A percentile compares a stretch with the other conserved stretches of the same genome.
These are phyloP conservation scores for Pseudopithomyces maydicus DNA, from an alignment of 2,329 filamentous ascomycete genomes.

Conservation along the genomic window DNA sequence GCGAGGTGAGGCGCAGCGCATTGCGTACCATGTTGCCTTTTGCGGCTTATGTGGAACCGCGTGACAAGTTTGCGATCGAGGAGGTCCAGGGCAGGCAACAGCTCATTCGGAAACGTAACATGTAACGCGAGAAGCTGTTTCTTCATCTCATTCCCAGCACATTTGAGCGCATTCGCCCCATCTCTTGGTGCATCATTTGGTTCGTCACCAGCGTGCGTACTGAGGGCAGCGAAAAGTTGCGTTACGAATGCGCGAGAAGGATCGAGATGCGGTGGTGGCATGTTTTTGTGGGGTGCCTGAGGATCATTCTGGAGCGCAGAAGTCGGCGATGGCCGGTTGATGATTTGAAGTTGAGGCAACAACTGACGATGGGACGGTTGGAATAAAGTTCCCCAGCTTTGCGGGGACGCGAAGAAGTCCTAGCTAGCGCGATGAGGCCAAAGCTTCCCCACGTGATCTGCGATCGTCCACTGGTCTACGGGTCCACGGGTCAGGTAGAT, in stretches of 20 bases:
- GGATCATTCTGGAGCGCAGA: not conserved
- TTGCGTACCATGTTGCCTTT: not conserved
- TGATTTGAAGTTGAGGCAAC: slow-evolving; percentile 3
- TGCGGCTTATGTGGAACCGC: slow-evolving; percentile 44
- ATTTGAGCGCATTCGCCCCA: slow-evolving; percentile 48
- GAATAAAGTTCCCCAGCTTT: slow-evolving; percentile 24
- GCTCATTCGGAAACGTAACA: slow-evolving; percentile 78
- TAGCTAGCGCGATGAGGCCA: slow-evolving; percentile 1
- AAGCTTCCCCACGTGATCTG: slow-evolving; percentile 10
- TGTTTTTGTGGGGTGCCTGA: slow-evolving; percentile 14
- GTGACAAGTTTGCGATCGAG: slow-evolving; percentile 78
- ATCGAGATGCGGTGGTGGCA: slow-evolving; percentile 17
- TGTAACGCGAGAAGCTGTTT: slow-evolving; percentile 77
- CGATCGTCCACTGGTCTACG: not conserved
- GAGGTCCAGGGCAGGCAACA: slow-evolving; percentile 85
- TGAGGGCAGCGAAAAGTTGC: slow-evolving; percentile 35
- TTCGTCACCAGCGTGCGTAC: slow-evolving; percentile 7
- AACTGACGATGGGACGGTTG: slow-evolving; percentile 17
- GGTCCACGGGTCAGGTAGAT: not conserved
- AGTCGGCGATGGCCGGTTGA: not conserved
- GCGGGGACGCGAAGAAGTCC: slow-evolving; percentile 7
- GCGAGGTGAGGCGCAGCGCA: not conserved
- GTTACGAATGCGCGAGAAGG: slow-evolving; percentile 40
- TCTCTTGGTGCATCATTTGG: slow-evolving; percentile 22
- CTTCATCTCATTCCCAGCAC: slow-evolving; percentile 31